Evolutionary conservation across 106 monocot species (phyloP).

Genomic region (Platanthera guangdongensis): DNA sequence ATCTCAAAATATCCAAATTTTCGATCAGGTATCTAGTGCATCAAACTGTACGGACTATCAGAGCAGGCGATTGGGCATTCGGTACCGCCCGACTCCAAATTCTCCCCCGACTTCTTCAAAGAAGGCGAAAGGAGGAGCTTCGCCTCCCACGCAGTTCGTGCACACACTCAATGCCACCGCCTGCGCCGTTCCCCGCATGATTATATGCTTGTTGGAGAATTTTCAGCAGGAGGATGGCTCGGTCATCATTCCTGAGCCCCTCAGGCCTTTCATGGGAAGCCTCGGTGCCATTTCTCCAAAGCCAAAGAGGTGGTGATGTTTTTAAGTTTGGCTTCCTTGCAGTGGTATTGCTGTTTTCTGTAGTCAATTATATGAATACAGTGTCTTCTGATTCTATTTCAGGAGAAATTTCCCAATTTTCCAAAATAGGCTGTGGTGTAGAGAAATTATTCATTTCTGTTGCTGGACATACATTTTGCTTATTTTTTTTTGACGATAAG

Average conservation of each 20-base stretch:
- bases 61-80: slow-evolving; percentile 81
- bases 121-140: slow-evolving; percentile 45
- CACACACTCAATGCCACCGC: slow-evolving; percentile 98
- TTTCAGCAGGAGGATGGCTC: slow-evolving; percentile 93
- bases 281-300: slow-evolving; percentile 47
- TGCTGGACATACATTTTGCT: too few relatives aligned
- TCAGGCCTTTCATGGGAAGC: slow-evolving; percentile 80
- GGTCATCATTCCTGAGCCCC: slow-evolving; percentile 58
- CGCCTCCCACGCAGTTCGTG: slow-evolving; percentile 53
- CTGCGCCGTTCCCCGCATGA: slow-evolving; percentile 92
- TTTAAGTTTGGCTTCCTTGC: background rate
- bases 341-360: background rate
- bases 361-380: too few relatives aligned
- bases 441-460: too few relatives aligned
- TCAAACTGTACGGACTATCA: slow-evolving; percentile 99
- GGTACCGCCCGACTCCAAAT: slow-evolving; percentile 58
- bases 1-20: background rate
- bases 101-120: slow-evolving; percentile 20
- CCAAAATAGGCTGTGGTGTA: too few relatives aligned
- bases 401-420: too few relatives aligned
- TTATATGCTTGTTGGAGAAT: slow-evolving; percentile 81
- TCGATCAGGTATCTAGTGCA: slow-evolving; percentile 79
- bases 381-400: too few relatives aligned
- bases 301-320: background rate
- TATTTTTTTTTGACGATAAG: too few relatives aligned